These are phyloP conservation scores for Mortierella sp. DNA, from an alignment of 371 early-diverging fungal genomes.

Conservation along the genomic window DNA sequence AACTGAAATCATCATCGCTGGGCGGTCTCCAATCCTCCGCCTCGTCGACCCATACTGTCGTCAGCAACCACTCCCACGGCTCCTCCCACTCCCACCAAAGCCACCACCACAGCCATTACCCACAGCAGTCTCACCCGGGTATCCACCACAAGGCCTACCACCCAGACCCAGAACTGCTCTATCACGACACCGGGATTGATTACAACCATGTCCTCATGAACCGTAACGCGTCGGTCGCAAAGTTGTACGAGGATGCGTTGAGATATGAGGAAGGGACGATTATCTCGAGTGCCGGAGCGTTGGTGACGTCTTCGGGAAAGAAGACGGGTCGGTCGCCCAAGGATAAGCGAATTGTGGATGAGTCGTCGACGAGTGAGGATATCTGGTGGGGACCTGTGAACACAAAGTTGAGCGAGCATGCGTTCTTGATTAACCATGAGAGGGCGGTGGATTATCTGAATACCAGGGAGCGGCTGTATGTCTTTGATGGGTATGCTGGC, in stretches of 20 bases:
- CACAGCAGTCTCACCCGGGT: slow-evolving; percentile 44
- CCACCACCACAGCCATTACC: slow-evolving; percentile 31
- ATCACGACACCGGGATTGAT: slow-evolving; percentile 58
- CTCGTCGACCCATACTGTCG: slow-evolving; percentile 26
- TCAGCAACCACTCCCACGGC: slow-evolving; percentile 16
- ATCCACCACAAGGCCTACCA: slow-evolving; percentile 47
- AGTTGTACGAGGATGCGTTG: slow-evolving; percentile 96
- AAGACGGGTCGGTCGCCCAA: slow-evolving; percentile 92
- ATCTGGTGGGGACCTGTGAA: slow-evolving; percentile 99
- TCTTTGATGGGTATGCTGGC: slow-evolving; percentile 95
- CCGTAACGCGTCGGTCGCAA: slow-evolving; percentile 82
- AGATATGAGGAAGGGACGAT: slow-evolving; percentile 89
- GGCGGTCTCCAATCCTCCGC: slow-evolving; percentile 16
- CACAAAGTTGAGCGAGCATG: slow-evolving; percentile 87
- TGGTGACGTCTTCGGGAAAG: slow-evolving; percentile 91
- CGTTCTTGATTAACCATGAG: slow-evolving; percentile 96
- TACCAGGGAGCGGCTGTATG: slow-evolving; percentile 93
- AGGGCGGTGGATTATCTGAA: slow-evolving; percentile 97
- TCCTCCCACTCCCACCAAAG: slow-evolving; percentile 7
- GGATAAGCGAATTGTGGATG: slow-evolving; percentile 98
- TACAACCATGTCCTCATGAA: slow-evolving; percentile 69
- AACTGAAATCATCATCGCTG: background rate
- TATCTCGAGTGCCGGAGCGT: slow-evolving; percentile 91
- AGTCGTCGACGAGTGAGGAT: slow-evolving; percentile 81
- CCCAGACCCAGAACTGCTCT: slow-evolving; percentile 44